A percentile compares a stretch with the other conserved stretches of the same genome.
Evolutionary conservation across 768 basidiomycete species (phyloP).

Genomic region (Amanita exitialis): DNA sequence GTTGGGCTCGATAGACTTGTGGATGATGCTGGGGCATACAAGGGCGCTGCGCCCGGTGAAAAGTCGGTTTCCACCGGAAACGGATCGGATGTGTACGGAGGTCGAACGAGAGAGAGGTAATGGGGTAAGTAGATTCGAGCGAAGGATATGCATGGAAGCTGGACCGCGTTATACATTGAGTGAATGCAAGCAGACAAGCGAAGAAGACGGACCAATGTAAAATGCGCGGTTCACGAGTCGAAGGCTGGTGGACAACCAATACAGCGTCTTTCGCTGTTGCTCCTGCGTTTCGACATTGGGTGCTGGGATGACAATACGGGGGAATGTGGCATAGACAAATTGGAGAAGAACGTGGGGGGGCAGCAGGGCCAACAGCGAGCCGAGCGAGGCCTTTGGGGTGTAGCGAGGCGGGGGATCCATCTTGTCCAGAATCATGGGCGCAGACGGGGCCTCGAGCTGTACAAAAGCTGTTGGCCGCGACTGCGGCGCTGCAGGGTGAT

Average conservation of each 20-base stretch:
- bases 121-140: slow-evolving; percentile 64
- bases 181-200: background rate
- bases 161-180: slow-evolving; percentile 11
- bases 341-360: slow-evolving; percentile 61
- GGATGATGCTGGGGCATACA: slow-evolving; percentile 14
- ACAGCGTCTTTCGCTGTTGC: slow-evolving; percentile 54
- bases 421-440: slow-evolving; percentile 5
- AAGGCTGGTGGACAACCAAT: slow-evolving; percentile 58
- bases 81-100: slow-evolving; percentile 70
- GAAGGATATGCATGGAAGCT: slow-evolving; percentile 75
- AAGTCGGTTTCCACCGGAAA: slow-evolving; percentile 38
- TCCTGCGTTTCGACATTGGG: slow-evolving; percentile 31
- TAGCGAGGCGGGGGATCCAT: slow-evolving; percentile 6
- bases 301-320: too few relatives aligned
- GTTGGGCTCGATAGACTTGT: slow-evolving; percentile 12
- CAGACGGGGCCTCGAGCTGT: background rate
- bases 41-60: slow-evolving; percentile 12
- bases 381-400: slow-evolving; percentile 6
- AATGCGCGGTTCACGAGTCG: slow-evolving; percentile 56
- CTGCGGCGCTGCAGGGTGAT: slow-evolving; percentile 1
- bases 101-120: slow-evolving; percentile 51
- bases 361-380: slow-evolving; percentile 22
- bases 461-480: slow-evolving; percentile 1
- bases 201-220: slow-evolving; percentile 45
- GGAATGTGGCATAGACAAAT: slow-evolving; percentile 59